Conservation (phyloP, 2,329 filamentous ascomycete species). For the Aspergillus arachidicola region DNA sequence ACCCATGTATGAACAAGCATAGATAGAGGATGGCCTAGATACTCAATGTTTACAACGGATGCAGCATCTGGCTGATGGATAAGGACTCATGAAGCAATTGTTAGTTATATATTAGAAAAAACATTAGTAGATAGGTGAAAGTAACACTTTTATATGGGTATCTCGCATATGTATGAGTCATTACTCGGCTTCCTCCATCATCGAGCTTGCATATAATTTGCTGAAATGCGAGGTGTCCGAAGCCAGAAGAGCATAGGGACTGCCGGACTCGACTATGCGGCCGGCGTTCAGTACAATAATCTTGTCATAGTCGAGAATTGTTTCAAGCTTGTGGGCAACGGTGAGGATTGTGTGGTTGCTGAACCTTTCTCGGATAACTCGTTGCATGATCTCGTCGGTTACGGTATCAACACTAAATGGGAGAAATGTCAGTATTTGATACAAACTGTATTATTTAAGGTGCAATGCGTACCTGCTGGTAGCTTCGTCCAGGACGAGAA, state of each 20-base stretch:
- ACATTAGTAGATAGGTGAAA: not conserved
- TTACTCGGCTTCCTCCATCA: conserved; percentile 25
- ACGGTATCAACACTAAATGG: conserved; percentile 55
- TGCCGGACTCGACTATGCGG: conserved; percentile 38
- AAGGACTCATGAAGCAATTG: not conserved
- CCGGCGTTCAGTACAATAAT: conserved; percentile 41
- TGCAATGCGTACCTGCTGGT: conserved; percentile 17
- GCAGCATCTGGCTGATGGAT: not conserved
- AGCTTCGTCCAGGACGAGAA: conserved; percentile 50
- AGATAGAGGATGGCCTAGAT: not conserved
- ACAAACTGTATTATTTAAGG: not conserved
- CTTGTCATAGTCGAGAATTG: conserved; percentile 44
- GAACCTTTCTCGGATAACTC: conserved; percentile 58
- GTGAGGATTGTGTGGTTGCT: conserved; percentile 60
- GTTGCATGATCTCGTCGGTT: conserved; percentile 61
- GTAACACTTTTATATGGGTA: not conserved
- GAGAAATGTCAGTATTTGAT: conserved; percentile 14
- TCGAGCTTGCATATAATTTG: conserved; percentile 34
- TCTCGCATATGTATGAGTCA: not conserved
- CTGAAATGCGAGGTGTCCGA: conserved; percentile 40
- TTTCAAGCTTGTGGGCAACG: conserved; percentile 59
- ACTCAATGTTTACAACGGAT: not conserved
- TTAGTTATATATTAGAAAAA: not conserved
- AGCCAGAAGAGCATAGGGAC: conserved; percentile 40
- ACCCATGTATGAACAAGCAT: no score